These are phyloP conservation scores for Ogataea pilisensis DNA, from an alignment of 805 yeast species.

Conservation along the genomic window DNA sequence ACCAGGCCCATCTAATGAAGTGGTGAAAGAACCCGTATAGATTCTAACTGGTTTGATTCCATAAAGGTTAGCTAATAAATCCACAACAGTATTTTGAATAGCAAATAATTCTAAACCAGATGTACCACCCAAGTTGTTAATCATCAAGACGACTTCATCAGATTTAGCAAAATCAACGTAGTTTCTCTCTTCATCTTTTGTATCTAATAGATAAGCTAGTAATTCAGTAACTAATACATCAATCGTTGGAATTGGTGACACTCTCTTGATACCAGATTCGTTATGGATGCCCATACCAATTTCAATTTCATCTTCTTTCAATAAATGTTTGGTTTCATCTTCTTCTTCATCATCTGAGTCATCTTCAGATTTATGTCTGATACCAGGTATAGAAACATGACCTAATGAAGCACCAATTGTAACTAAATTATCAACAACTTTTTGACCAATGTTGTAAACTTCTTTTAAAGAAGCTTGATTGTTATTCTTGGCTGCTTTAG, in stretches of 20 bases:
- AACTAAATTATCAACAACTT: slow-evolving; percentile 61
- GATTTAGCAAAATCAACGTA: slow-evolving; percentile 62
- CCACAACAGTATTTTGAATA: slow-evolving; percentile 57
- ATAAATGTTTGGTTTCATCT: slow-evolving; percentile 36
- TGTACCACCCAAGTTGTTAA: slow-evolving; percentile 89
- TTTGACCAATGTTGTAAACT: slow-evolving; percentile 55
- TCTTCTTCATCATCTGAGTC: slow-evolving; percentile 23
- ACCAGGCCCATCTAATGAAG: slow-evolving; percentile 91
- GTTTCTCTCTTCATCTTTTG: slow-evolving; percentile 69
- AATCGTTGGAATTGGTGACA: slow-evolving; percentile 66
- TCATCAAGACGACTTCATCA: slow-evolving; percentile 63
- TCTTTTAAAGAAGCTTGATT: slow-evolving; percentile 42
- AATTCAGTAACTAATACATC: slow-evolving; percentile 55
- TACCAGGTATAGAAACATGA: slow-evolving; percentile 87
- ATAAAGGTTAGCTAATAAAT: slow-evolving; percentile 48
- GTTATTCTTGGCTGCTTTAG: slow-evolving; percentile 35
- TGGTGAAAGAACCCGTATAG: slow-evolving; percentile 74
- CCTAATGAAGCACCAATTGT: slow-evolving; percentile 89
- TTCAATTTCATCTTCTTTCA: slow-evolving; percentile 67
- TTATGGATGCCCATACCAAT: slow-evolving; percentile 96
- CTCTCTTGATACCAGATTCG: slow-evolving; percentile 77
- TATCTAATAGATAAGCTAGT: slow-evolving; percentile 57
- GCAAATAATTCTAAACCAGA: slow-evolving; percentile 75
- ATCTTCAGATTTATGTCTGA: slow-evolving; percentile 44
- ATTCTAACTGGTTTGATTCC: slow-evolving; percentile 62